phyloP scores from a whole-genome alignment of 2,329 filamentous ascomycete species.

The Ophiocordyceps camponoti-floridani region DNA sequence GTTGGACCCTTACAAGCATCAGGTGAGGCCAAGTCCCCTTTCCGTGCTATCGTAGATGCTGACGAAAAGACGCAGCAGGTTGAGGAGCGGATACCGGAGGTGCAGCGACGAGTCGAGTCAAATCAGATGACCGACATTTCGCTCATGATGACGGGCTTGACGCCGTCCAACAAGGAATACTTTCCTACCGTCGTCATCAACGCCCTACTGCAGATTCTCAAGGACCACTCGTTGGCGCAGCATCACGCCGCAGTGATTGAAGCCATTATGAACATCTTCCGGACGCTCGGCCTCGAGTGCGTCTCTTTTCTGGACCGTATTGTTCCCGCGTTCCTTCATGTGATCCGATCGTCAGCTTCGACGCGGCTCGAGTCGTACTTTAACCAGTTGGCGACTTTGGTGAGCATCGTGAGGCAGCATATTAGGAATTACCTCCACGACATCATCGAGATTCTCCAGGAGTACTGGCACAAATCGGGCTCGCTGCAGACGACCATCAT shows the following conservation, averaged over 20 bases:
- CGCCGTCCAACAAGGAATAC: conserved; percentile 93
- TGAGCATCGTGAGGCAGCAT: conserved; percentile 90
- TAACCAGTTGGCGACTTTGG: conserved; percentile 83
- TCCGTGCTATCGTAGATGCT: neutral
- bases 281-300: conserved; percentile 87
- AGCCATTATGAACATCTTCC: conserved; percentile 97
- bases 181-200: conserved; percentile 97
- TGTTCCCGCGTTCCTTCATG: conserved; percentile 78
- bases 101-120: conserved; percentile 46
- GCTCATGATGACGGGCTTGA: conserved; percentile 92
- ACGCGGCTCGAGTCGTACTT: conserved; percentile 87
- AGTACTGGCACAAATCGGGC: conserved; percentile 73
- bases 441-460: conserved; percentile 71
- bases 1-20: conserved; percentile 89
- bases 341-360: conserved; percentile 66
- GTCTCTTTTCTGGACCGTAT: conserved; percentile 89
- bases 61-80: conserved; percentile 37
- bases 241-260: conserved; percentile 92
- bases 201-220: conserved; percentile 78
- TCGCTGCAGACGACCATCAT: conserved; percentile 83
- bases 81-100: conserved; percentile 72
- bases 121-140: conserved; percentile 77
- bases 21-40: conserved; percentile 23
- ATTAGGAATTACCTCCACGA: conserved; percentile 79
- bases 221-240: conserved; percentile 74